Evolutionary conservation across 768 basidiomycete genomes (phyloP).

Genomic region (Termitomyces sp.): DNA sequence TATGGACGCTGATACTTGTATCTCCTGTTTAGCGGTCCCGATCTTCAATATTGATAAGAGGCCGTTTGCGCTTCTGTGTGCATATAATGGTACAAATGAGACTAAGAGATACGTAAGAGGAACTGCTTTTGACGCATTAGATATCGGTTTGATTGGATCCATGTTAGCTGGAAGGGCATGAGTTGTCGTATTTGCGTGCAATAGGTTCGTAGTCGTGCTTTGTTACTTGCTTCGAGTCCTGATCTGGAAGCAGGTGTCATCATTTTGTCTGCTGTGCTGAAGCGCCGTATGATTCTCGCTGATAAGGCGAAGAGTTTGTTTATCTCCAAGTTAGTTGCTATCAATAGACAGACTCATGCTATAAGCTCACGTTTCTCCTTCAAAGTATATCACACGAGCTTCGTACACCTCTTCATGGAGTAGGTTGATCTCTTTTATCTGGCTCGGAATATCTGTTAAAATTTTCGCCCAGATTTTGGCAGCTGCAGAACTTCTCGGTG

Average conservation of each 20-base stretch:
- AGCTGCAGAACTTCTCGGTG: constrained; percentile 85
- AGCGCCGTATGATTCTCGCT: constrained; percentile 88
- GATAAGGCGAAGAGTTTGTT: constrained; percentile 93
- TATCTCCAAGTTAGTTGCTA: constrained; percentile 71
- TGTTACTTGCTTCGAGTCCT: background rate
- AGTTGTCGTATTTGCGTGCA: constrained; percentile 86
- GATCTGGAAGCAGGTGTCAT: constrained; percentile 58
- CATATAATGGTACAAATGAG: constrained; percentile 82
- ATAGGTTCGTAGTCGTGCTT: constrained; percentile 47
- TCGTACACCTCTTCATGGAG: constrained; percentile 88
- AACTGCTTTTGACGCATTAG: background rate
- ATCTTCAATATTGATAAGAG: constrained; percentile 92
- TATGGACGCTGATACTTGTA: constrained; percentile 1
- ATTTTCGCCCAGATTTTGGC: constrained; percentile 62
- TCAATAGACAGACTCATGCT: background rate
- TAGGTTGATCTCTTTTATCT: constrained; percentile 25
- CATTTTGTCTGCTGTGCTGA: constrained; percentile 88
- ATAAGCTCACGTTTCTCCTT: background rate
- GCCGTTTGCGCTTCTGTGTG: constrained; percentile 86
- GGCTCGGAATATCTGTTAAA: constrained; percentile 1
- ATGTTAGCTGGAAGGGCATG: constrained; percentile 75
- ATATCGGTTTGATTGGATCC: background rate
- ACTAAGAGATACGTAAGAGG: constrained; percentile 69
- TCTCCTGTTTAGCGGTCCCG: constrained; percentile 60
- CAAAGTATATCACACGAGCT: constrained; percentile 84